These are phyloP conservation scores for Aspergillus incahuasiensis DNA, from an alignment of 495 filamentous ascomycete genomes.

Conservation along the genomic window DNA sequence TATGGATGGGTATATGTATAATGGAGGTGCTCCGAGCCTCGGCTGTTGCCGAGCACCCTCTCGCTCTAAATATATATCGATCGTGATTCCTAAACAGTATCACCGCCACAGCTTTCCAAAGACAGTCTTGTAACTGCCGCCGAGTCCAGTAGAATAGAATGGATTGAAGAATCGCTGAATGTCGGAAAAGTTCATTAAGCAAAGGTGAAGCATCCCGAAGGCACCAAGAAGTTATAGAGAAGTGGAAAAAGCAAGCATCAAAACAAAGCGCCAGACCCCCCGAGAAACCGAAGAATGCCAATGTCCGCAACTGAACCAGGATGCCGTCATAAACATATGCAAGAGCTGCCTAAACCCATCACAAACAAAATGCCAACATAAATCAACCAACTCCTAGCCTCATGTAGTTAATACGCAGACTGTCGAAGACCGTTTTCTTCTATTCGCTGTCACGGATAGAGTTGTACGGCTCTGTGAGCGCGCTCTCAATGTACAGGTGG, in stretches of 20 bases:
- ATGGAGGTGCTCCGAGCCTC: background rate
- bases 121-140: background rate
- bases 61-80: background rate
- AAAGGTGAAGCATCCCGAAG: constrained; percentile 29
- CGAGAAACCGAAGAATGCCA: constrained; percentile 30
- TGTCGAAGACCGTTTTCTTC: constrained; percentile 24
- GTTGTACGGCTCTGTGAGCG: constrained; percentile 34
- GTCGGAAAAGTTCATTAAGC: constrained; percentile 33
- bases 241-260: constrained; percentile 20
- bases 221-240: constrained; percentile 21
- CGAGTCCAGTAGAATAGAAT: background rate
- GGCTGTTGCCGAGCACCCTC: background rate
- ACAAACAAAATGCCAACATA: constrained; percentile 44
- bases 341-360: constrained; percentile 39
- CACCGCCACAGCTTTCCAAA: background rate
- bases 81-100: background rate
- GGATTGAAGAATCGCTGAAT: constrained; percentile 2
- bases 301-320: constrained; percentile 38
- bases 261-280: constrained; percentile 36
- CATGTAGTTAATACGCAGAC: constrained; percentile 20
- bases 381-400: constrained; percentile 31
- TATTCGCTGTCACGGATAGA: constrained; percentile 37
- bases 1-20: background rate
- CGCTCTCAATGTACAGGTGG: constrained; percentile 39
- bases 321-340: constrained; percentile 47